Evolutionary conservation across 163 green algal genomes (phyloP).

Genomic region (Chlorella variabilis): DNA sequence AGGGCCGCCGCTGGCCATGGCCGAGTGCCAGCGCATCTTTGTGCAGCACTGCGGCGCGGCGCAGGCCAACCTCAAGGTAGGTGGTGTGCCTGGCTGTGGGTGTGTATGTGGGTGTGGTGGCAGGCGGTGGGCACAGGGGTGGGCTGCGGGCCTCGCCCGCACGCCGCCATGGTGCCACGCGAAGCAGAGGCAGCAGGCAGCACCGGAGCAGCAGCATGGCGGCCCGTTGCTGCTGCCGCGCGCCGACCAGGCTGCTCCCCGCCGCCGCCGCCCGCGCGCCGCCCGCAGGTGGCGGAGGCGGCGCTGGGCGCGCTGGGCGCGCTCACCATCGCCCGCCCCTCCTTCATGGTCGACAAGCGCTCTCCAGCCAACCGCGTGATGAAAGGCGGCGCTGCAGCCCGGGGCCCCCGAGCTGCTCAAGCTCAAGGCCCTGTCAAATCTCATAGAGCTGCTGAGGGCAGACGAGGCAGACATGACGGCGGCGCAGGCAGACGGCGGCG

Average conservation of each 20-base stretch:
- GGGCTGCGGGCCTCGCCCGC: too few species aligned
- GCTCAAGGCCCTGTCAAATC: slow-evolving; percentile 53
- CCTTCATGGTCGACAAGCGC: slow-evolving; percentile 49
- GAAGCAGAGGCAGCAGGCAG: too few species aligned
- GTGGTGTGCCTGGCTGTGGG: neutral
- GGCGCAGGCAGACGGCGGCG: slow-evolving; percentile 40
- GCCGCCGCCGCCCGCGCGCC: neutral
- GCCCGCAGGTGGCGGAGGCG: slow-evolving; percentile 32
- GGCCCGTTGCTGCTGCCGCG: too few species aligned
- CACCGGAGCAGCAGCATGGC: too few species aligned
- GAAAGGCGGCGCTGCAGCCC: slow-evolving; percentile 49
- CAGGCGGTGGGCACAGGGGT: too few species aligned
- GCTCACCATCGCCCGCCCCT: slow-evolving; percentile 71
- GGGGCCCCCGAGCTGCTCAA: slow-evolving; percentile 48
- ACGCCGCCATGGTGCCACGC: too few species aligned
- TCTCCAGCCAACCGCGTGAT: slow-evolving; percentile 28
- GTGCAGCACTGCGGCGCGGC: slow-evolving; percentile 11
- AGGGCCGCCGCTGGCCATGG: neutral
- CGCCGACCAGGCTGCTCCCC: too few species aligned
- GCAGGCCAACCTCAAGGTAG: slow-evolving; percentile 2
- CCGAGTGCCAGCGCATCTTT: slow-evolving; percentile 55
- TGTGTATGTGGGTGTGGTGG: too few species aligned
- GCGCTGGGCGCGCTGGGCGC: slow-evolving; percentile 69
- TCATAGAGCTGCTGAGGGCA: slow-evolving; percentile 58
- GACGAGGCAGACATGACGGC: slow-evolving; percentile 59